Evolutionary conservation across 106 monocot species (phyloP).

Genomic region (Acorus gramineus): DNA sequence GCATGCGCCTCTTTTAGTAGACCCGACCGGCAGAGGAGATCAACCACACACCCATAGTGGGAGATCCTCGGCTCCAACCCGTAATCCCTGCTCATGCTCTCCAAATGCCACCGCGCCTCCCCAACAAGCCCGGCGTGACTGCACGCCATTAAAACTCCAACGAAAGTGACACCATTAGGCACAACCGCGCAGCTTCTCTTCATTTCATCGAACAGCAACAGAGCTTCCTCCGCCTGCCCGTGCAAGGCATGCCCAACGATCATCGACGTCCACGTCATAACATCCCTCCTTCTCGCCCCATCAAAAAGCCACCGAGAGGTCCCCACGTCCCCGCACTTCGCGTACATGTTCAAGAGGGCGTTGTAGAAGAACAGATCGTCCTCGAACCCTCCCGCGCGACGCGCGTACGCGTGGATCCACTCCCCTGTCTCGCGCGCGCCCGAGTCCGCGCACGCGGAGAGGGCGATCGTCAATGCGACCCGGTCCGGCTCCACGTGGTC

Average conservation of each 20-base stretch:
- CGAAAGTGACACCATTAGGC: conserved; percentile 3
- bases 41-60: conserved; percentile 23
- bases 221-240: conserved; percentile 6
- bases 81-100: conserved; percentile 4
- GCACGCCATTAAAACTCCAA: conserved; percentile 12
- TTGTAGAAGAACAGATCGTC: conserved; percentile 9
- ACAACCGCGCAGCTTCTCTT: not conserved
- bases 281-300: not conserved
- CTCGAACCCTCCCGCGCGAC: not conserved
- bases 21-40: conserved; percentile 17
- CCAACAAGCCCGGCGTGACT: not conserved
- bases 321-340: conserved; percentile 6
- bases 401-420: conserved; percentile 14
- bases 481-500: no score
- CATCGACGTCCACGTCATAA: conserved; percentile 15
- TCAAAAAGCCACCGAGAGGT: conserved; percentile 6
- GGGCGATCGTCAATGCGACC: not conserved
- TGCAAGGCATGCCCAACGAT: conserved; percentile 11
- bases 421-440: conserved; percentile 9
- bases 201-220: conserved; percentile 11
- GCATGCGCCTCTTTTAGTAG: conserved; percentile 10
- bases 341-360: not conserved
- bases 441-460: conserved; percentile 12
- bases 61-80: conserved; percentile 4
- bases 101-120: conserved; percentile 13